Base-by-base conservation (phyloP, 2,329 filamentous ascomycete genomes). In the Arachnomyces sp. region DNA sequence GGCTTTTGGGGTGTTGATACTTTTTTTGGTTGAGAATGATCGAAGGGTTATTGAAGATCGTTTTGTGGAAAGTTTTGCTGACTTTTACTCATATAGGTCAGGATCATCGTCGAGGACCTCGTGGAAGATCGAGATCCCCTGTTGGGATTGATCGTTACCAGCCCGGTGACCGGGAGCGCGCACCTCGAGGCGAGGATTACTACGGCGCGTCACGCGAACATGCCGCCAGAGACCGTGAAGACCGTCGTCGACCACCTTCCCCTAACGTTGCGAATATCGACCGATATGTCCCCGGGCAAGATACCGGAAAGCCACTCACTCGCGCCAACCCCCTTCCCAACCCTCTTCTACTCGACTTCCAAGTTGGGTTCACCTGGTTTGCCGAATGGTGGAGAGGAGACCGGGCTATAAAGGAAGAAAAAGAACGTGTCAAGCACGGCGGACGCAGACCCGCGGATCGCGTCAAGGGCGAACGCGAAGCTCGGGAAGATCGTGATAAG, bases 351-450 rank as follows among this genome's bases (percentile, higher is more conserved):
- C 67, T 82, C 12, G 77, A 81, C 38, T 80, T 75, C 31, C 78
- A 82, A 55, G 78, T 80, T 29, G 78, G 78, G 3, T 82, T 82
- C 61, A 81, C 77, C 46, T 82, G 71, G 66, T 82, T 80, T 47
- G 77, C 77, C 1, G 78, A 82, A 56, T 82, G 78, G 78, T 82
- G 78, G 78, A 69, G 78, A 28, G 67, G 69, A 2, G 78, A 82
- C 50, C 75, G 82, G 54, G 62, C 69, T 13, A 73, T 82, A 47
- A 80, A 79, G 48, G 76, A 80, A 46, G 77, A 80, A 45, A 78
- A 75, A 46, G 78, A 82, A 50, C 72, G 77, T 21, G 68, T 68
- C 7, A 78, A 77, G 54, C 71, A 74, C 45, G 78, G 78, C 14
- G 74, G 74, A 16, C 65, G 75, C 32, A 70, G 75, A 34, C 66